Base-by-base conservation (phyloP, 257 asterid species). In the Verbascum thapsus region DNA sequence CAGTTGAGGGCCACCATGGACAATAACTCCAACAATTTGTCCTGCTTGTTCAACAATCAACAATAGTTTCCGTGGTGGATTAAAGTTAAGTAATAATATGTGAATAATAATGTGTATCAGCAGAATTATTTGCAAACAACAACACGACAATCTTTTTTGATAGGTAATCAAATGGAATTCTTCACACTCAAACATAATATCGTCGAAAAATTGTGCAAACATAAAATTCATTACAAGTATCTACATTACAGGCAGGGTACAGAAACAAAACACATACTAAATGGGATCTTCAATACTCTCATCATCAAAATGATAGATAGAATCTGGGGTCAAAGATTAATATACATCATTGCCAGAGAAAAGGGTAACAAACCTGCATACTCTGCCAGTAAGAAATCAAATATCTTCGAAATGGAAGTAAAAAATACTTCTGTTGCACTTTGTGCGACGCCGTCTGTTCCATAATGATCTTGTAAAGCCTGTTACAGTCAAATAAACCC, bases 11-110 rank as follows among this genome's bases (percentile, higher is more conserved):
- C 70, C 89, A 41, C 76, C 77, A 17, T 59, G 77, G 73, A 82
- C 71, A 69, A 92, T 75, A 67, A 89, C 78, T 74, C 97, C 97
- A 70, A 82, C 97, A 70, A 89, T 76, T 76, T 78, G 76, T 45
- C 99, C 99, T 92, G 94, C 71, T 70, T 23, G 61, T 48, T 47
- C 11, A 58, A 58, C 12, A 48, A 56, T 54, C 22, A 58, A 52
- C 16, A 61, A 67, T 57, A 30, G 55, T 67, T n/a, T 45, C 32
- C 30, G 56, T 15, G 26, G 53, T 0, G 39, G 57, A 16, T 10
- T 10, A 11, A 49, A 47, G 3, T 30, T 30, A 45, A 11, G 9
- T 15, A 68, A 40, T 20, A 41, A 40, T 20, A 41, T 9, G 23
- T n/a, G 7, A 17, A 22, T 20, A 8, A 22, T 50, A 41, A 38